Evolutionary conservation across 164 flowering plant genomes (phyloP).

Genomic region (Stephania cephalantha): DNA sequence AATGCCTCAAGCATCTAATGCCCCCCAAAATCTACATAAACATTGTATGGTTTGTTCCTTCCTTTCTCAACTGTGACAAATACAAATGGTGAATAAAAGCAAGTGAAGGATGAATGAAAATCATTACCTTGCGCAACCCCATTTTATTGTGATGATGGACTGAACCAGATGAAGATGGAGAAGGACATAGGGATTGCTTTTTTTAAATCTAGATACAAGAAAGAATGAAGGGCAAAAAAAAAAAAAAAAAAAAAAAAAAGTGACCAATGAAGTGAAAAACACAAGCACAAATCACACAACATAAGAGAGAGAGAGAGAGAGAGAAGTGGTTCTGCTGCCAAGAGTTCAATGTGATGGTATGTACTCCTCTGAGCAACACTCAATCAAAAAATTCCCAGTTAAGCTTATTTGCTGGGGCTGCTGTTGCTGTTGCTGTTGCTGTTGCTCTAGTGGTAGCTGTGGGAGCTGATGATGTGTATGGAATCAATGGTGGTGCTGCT

Average conservation of each 20-base stretch:
- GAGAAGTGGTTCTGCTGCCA: not conserved
- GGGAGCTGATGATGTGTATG: slow-evolving; percentile 10
- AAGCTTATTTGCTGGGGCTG: slow-evolving; percentile 14
- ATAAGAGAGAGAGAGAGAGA: not conserved
- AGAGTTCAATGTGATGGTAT: slow-evolving; percentile 7
- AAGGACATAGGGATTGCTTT: slow-evolving; percentile 11
- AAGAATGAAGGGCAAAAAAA: slow-evolving; percentile 18
- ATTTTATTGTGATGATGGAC: slow-evolving; percentile 23
- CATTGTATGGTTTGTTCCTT: not conserved
- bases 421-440: not conserved
- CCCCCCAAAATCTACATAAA: slow-evolving; percentile 9
- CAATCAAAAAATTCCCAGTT: slow-evolving; percentile 36
- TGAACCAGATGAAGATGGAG: slow-evolving; percentile 1
- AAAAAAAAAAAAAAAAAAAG: slow-evolving; percentile 1
- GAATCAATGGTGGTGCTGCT: slow-evolving; percentile 10
- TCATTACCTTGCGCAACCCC: slow-evolving; percentile 15
- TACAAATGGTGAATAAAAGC: slow-evolving; percentile 12
- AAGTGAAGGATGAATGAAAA: slow-evolving; percentile 1
- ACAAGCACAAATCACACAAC: slow-evolving; percentile 9
- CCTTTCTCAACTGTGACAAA: not conserved
- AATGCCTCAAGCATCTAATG: not conserved
- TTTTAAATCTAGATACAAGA: slow-evolving; percentile 23
- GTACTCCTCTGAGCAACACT: not conserved
- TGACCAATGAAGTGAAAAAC: slow-evolving; percentile 14
- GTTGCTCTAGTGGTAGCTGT: slow-evolving; percentile 11